Evolutionary conservation across 306 rosid species (phyloP).

Genomic region (Castanopsis chinensis): DNA sequence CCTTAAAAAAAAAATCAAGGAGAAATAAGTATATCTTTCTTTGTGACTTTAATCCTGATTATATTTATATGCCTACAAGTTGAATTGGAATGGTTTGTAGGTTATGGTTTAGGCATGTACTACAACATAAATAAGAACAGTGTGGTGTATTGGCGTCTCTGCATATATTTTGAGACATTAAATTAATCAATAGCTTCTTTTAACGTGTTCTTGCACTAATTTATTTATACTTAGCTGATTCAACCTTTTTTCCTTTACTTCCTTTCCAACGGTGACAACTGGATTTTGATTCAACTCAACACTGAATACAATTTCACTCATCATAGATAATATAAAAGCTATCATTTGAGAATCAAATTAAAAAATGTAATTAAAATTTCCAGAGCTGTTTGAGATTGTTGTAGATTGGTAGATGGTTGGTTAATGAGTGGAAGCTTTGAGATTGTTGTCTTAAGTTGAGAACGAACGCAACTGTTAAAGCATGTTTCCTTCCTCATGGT

Average conservation of each 20-base stretch:
- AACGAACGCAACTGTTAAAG: no score
- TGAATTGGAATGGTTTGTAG: not conserved
- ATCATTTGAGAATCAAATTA: no score
- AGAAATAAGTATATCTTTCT: not conserved
- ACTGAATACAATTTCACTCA: not conserved
- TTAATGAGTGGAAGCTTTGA: no score
- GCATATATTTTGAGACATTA: not conserved
- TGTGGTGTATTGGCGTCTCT: not conserved
- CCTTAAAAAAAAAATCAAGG: not conserved
- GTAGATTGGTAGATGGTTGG: no score
- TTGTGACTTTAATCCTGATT: not conserved
- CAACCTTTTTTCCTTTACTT: no score
- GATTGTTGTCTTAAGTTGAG: no score
- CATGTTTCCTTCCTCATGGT: no score
- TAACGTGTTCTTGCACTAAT: not conserved
- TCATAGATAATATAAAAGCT: no score
- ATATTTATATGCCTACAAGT: not conserved
- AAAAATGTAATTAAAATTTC: not conserved
- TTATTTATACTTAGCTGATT: not conserved
- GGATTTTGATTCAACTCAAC: not conserved
- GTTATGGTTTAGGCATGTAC: not conserved
- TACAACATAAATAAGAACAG: not conserved
- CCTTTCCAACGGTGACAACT: not conserved
- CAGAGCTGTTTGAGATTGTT: not conserved
- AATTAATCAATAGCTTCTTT: no score